A percentile compares a stretch with the other conserved stretches of the same genome.
These are phyloP conservation scores for Smallanthus sonchifolius DNA, from an alignment of 129 eudicot genomes.

Conservation along the genomic window DNA sequence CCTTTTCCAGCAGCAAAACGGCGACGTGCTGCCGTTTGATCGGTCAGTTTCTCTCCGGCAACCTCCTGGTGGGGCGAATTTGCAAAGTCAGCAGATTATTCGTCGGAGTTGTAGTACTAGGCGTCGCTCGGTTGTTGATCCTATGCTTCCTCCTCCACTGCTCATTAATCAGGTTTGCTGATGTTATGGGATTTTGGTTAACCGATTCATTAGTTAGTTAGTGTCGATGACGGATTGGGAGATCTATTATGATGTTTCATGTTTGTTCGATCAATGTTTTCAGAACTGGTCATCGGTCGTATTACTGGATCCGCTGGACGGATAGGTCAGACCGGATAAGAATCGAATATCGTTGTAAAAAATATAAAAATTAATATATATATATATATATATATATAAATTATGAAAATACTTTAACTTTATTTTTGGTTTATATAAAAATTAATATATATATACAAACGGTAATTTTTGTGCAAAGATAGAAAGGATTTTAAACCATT, in stretches of 20 bases:
- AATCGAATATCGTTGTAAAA: too few relatives aligned
- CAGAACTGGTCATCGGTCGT: neutral
- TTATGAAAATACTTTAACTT: too few relatives aligned
- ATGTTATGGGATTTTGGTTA: neutral
- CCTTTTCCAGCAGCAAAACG: conserved; percentile 54
- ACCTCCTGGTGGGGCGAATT: conserved; percentile 20
- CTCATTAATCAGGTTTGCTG: conserved; percentile 68
- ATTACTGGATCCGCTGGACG: too few relatives aligned
- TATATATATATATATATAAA: too few relatives aligned
- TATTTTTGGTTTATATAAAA: too few relatives aligned
- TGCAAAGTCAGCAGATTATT: conserved; percentile 35
- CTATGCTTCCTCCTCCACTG: conserved; percentile 62
- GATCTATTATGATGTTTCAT: neutral
- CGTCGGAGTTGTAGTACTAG: conserved; percentile 69
- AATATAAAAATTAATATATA: too few relatives aligned
- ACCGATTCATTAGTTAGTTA: neutral
- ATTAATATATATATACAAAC: too few relatives aligned
- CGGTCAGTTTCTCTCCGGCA: conserved; percentile 57
- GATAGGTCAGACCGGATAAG: too few relatives aligned
- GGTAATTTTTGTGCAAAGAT: too few relatives aligned
- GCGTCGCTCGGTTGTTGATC: conserved; percentile 68
- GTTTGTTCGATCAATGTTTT: neutral
- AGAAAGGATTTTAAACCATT: too few relatives aligned
- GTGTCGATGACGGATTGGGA: conserved; percentile 7
- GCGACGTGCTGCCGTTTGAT: conserved; percentile 42